Evolutionary conservation across 495 filamentous ascomycete species (phyloP).

Genomic region (Penicillium crystallinum): DNA sequence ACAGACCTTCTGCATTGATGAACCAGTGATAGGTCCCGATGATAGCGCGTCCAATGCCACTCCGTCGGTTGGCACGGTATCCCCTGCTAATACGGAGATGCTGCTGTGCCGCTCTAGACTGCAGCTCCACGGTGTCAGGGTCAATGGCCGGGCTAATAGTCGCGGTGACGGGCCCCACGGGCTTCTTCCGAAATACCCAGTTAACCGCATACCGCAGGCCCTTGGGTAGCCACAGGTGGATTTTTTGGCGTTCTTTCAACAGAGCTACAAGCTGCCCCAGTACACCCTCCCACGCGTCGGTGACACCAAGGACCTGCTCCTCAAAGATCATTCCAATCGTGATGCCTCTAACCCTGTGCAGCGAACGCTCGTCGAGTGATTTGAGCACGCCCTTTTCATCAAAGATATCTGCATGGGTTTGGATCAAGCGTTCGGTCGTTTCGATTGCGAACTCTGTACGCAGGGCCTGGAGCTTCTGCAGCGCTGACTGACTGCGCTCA

Average conservation of each 20-base stretch:
- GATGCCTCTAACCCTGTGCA: constrained; percentile 17
- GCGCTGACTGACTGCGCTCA: constrained; percentile 8
- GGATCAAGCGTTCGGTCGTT: constrained; percentile 23
- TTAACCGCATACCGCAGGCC: constrained; percentile 23
- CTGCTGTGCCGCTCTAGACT: constrained; percentile 24
- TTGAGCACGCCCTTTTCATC: constrained; percentile 21
- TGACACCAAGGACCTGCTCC: constrained; percentile 24
- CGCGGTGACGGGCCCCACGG: constrained; percentile 15
- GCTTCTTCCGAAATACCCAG: constrained; percentile 14
- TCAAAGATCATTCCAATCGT: constrained; percentile 27
- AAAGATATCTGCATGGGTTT: constrained; percentile 23
- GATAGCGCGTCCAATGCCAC: constrained; percentile 17
- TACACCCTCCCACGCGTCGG: constrained; percentile 16
- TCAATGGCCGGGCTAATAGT: constrained; percentile 10
- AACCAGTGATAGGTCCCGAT: constrained; percentile 28
- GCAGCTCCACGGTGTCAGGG: constrained; percentile 20
- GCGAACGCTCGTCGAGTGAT: constrained; percentile 4
- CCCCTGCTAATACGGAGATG: constrained; percentile 28
- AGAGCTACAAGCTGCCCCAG: constrained; percentile 17
- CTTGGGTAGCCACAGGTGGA: constrained; percentile 21
- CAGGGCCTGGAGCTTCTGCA: constrained; percentile 14
- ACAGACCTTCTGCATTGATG: constrained; percentile 32
- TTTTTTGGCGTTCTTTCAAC: constrained; percentile 20
- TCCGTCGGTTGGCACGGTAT: constrained; percentile 20
- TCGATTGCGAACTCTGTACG: constrained; percentile 19